Percentiles rank a stretch among this genome's conserved stretches.
Conservation (phyloP, 2,329 filamentous ascomycete genomes). For the Leptographium radiaticola region DNA sequence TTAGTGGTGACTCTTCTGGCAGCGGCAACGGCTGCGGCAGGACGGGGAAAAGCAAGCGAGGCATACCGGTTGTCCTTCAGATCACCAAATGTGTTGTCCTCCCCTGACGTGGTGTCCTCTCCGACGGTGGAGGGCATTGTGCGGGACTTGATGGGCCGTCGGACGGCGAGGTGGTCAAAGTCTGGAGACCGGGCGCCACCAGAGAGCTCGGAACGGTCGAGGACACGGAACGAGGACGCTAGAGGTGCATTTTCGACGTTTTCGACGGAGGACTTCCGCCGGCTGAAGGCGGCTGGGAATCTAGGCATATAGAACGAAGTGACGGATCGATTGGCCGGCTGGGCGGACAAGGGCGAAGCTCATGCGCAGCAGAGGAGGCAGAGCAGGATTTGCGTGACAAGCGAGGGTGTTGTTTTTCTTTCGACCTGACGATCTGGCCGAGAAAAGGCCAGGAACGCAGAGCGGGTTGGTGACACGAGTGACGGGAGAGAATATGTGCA, state of each 20-base stretch:
- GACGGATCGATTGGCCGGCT: slow-evolving; percentile 2
- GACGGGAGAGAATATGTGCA: not conserved
- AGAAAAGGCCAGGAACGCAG: not conserved
- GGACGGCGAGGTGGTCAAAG: slow-evolving; percentile 28
- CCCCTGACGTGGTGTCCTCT: slow-evolving; percentile 21
- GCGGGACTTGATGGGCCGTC: slow-evolving; percentile 22
- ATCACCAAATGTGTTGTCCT: slow-evolving; percentile 46
- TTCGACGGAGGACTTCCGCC: slow-evolving; percentile 47
- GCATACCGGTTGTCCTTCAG: slow-evolving; percentile 42
- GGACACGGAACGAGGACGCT: slow-evolving; percentile 42
- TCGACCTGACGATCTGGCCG: not conserved
- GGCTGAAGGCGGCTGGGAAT: slow-evolving; percentile 44
- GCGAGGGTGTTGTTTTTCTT: not conserved
- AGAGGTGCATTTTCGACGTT: slow-evolving; percentile 38
- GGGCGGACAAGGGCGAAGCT: not conserved
- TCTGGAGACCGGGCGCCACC: slow-evolving; percentile 35
- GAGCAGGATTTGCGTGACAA: not conserved
- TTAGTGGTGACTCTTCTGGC: not conserved
- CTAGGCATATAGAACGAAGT: slow-evolving; percentile 41
- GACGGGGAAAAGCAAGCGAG: not conserved
- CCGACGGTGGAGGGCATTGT: slow-evolving; percentile 25
- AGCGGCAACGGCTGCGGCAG: not conserved
- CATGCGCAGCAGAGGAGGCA: not conserved
- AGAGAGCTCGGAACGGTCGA: slow-evolving; percentile 36
- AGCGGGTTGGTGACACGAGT: not conserved